Percentiles rank a stretch among this genome's conserved stretches.
Conservation (phyloP, 2,329 filamentous ascomycete genomes). For the Blastomyces parvus region DNA sequence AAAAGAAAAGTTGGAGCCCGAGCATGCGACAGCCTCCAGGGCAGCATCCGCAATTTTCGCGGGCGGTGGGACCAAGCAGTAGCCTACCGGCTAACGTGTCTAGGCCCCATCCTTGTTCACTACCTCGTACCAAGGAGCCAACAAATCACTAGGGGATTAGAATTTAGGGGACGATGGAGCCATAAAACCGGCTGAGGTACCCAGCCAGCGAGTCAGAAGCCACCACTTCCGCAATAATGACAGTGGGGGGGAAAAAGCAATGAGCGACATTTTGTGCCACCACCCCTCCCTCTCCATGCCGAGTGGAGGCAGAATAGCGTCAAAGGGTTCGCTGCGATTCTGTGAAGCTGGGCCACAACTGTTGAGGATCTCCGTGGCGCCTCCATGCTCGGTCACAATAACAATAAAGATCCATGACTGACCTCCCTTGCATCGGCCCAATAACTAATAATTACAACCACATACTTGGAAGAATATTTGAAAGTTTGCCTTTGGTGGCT, state of each 20-base stretch:
- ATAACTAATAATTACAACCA: background rate
- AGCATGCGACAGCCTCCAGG: slow-evolving; percentile 8
- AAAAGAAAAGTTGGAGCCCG: slow-evolving; percentile 1
- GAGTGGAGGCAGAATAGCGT: background rate
- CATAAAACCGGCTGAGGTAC: background rate
- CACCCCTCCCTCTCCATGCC: background rate
- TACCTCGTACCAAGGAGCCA: background rate
- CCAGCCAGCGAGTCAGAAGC: background rate
- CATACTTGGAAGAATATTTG: background rate
- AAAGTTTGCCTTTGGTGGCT: no score
- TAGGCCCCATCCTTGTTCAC: slow-evolving; percentile 1
- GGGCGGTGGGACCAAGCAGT: slow-evolving; percentile 8
- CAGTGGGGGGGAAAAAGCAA: slow-evolving; percentile 6
- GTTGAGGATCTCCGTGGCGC: background rate
- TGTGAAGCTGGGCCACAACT: background rate
- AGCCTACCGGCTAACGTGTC: slow-evolving; percentile 8
- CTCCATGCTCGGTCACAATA: background rate
- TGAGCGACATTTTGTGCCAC: slow-evolving; percentile 3
- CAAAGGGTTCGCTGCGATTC: background rate
- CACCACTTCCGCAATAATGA: slow-evolving; percentile 2
- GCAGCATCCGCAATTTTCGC: slow-evolving; percentile 6
- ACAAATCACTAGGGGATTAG: background rate
- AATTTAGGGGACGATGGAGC: background rate
- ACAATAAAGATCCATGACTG: background rate
- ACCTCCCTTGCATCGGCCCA: background rate